Evolutionary conservation across 345 rosid species (phyloP).

Genomic region (Populus alba): DNA sequence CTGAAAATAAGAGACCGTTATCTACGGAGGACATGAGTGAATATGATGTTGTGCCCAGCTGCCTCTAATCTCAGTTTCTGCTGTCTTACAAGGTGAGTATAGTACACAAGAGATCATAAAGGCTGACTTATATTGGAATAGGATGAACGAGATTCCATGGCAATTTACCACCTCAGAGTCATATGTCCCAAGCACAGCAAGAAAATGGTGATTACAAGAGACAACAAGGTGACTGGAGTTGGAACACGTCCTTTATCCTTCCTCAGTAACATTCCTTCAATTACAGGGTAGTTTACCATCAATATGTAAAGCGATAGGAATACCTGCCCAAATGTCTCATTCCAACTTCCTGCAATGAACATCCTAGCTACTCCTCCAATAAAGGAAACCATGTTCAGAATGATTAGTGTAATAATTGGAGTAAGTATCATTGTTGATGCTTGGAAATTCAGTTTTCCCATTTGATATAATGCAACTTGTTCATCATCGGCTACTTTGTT

Average conservation of each 20-base stretch:
- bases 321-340: slow-evolving; percentile 22
- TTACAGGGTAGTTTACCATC: slow-evolving; percentile 22
- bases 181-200: slow-evolving; percentile 7
- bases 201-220: not conserved
- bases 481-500: slow-evolving; percentile 20
- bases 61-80: not conserved
- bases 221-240: not conserved
- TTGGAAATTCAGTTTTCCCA: slow-evolving; percentile 25
- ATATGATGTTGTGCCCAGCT: no score
- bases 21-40: no score
- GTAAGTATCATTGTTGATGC: slow-evolving; percentile 10
- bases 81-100: not conserved
- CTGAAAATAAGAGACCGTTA: no score
- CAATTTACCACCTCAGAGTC: not conserved
- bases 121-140: not conserved
- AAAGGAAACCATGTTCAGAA: slow-evolving; percentile 18
- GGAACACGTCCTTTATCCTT: slow-evolving; percentile 28
- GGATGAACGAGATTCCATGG: not conserved
- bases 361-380: slow-evolving; percentile 17
- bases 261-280: slow-evolving; percentile 25
- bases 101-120: not conserved
- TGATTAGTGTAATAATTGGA: slow-evolving; percentile 18
- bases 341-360: not conserved
- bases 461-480: slow-evolving; percentile 9
- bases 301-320: slow-evolving; percentile 23